Evolutionary conservation across 1,284 basidiomycete species (phyloP).

Genomic region (Cutaneotrichosporon cyanovorans): DNA sequence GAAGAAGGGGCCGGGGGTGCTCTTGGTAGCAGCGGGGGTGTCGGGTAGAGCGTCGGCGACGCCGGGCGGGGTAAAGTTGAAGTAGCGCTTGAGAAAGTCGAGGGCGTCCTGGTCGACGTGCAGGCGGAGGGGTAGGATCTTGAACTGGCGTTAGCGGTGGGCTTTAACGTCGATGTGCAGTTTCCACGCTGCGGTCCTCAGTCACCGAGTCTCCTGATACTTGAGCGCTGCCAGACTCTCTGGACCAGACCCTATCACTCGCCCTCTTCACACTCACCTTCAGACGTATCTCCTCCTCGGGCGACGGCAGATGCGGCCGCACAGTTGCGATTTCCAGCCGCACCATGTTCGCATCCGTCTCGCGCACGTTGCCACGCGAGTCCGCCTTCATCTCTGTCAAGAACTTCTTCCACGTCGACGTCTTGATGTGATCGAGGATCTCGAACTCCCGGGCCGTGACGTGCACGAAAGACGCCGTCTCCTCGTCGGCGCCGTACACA

Average conservation of each 20-base stretch:
- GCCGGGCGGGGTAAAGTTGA: conserved; percentile 71
- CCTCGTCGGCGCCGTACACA: conserved; percentile 54
- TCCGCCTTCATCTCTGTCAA: conserved; percentile 75
- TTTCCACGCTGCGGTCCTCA: too few species aligned
- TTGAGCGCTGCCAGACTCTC: too few species aligned
- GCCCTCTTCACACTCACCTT: conserved; percentile 59
- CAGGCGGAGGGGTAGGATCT: conserved; percentile 77
- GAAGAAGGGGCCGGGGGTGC: conserved; percentile 44
- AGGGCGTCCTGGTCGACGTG: conserved; percentile 98
- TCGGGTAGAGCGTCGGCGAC: not conserved
- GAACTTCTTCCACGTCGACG: conserved; percentile 97
- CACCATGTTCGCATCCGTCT: conserved; percentile 90
- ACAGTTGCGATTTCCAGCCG: conserved; percentile 70
- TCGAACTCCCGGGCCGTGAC: conserved; percentile 65
- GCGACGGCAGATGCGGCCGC: conserved; percentile 53
- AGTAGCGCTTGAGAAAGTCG: conserved; percentile 95
- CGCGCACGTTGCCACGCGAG: conserved; percentile 72
- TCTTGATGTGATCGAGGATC: conserved; percentile 95
- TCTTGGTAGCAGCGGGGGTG: conserved; percentile 19
- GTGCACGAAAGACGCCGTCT: conserved; percentile 59
- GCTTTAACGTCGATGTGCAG: too few species aligned
- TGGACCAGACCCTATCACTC: too few species aligned
- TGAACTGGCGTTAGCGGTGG: conserved; percentile 55
- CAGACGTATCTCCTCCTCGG: conserved; percentile 70
- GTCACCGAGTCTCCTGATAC: too few species aligned